phyloP scores from a whole-genome alignment of 1,284 basidiomycete genomes.

The Jaminaea rosea region DNA sequence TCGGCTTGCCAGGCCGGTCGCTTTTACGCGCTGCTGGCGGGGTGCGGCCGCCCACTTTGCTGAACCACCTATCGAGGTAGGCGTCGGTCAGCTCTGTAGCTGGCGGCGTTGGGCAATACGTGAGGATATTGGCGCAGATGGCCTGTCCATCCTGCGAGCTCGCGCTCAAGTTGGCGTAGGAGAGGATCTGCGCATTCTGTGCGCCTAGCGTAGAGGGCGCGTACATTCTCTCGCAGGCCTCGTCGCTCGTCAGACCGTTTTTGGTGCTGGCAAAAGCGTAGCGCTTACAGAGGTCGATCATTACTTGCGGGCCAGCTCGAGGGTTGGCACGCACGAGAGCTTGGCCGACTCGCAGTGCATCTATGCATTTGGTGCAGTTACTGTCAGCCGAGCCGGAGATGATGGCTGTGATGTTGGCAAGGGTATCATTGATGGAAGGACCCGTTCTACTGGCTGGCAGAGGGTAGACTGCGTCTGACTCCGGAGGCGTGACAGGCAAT shows the following conservation, averaged over 20 bases:
- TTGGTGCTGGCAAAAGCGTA: conserved; percentile 54
- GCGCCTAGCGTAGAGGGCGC: conserved; percentile 22
- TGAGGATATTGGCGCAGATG: conserved; percentile 34
- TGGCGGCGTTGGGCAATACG: conserved; percentile 21
- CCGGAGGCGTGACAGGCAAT: conserved; percentile 55
- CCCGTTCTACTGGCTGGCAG: conserved; percentile 18
- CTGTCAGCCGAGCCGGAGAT: conserved; percentile 43
- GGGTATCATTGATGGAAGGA: conserved; percentile 52
- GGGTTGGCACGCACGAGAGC: conserved; percentile 61
- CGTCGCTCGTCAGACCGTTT: conserved; percentile 53
- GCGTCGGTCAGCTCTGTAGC: conserved; percentile 17
- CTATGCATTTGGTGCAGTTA: conserved; percentile 58
- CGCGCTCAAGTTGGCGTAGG: conserved; percentile 32
- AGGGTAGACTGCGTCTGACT: conserved; percentile 28
- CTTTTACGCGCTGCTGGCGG: not conserved
- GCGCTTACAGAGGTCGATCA: conserved; percentile 58
- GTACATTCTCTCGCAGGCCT: conserved; percentile 41
- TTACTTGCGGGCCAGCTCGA: conserved; percentile 56
- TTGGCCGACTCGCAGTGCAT: conserved; percentile 59
- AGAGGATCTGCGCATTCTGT: conserved; percentile 33
- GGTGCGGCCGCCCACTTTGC: conserved; percentile 11
- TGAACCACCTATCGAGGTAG: conserved; percentile 38
- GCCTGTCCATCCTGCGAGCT: conserved; percentile 30
- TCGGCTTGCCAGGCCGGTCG: conserved; percentile 1
- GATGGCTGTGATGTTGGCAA: conserved; percentile 49